phyloP scores from a whole-genome alignment of 176 grass and related monocot genomes.

The Musa itinerans region DNA sequence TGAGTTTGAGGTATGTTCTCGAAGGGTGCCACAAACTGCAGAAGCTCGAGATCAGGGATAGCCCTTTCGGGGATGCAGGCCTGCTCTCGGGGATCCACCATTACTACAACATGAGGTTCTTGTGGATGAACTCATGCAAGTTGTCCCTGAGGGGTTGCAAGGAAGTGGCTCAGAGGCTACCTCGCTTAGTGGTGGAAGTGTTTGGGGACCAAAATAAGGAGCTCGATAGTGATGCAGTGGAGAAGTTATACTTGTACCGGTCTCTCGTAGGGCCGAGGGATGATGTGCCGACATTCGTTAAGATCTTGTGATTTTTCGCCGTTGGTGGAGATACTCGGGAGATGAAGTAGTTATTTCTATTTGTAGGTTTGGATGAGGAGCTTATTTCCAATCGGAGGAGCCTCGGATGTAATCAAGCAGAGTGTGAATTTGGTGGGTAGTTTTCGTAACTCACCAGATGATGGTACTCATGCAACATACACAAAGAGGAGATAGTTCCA shows the following conservation, averaged over 20 bases:
- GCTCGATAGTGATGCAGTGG: conserved; percentile 30
- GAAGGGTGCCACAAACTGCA: conserved; percentile 74
- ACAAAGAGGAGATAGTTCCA: neutral
- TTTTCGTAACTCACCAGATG: conserved; percentile 14
- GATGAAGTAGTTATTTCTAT: conserved; percentile 2
- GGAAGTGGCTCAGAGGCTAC: conserved; percentile 57
- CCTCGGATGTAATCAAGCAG: neutral
- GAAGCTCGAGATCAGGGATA: conserved; percentile 97
- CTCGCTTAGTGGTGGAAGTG: conserved; percentile 76
- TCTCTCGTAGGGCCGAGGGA: conserved; percentile 77
- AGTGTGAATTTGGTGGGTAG: conserved; percentile 19
- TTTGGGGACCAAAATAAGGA: conserved; percentile 34
- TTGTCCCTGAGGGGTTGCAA: conserved; percentile 67
- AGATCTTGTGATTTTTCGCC: conserved; percentile 46
- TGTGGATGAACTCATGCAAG: conserved; percentile 84
- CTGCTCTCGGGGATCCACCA: conserved; percentile 68
- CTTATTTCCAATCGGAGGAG: neutral
- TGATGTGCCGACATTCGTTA: conserved; percentile 65
- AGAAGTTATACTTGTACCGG: conserved; percentile 95
- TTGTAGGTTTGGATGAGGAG: neutral
- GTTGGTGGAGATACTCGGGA: neutral
- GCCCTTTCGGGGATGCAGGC: conserved; percentile 69
- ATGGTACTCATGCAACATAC: neutral
- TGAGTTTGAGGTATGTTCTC: conserved; percentile 54
- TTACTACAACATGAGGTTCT: conserved; percentile 86